These are phyloP conservation scores for Chaetoceros tenuissimus DNA, from an alignment of 108 stramenopile genomes.

Conservation along the genomic window DNA sequence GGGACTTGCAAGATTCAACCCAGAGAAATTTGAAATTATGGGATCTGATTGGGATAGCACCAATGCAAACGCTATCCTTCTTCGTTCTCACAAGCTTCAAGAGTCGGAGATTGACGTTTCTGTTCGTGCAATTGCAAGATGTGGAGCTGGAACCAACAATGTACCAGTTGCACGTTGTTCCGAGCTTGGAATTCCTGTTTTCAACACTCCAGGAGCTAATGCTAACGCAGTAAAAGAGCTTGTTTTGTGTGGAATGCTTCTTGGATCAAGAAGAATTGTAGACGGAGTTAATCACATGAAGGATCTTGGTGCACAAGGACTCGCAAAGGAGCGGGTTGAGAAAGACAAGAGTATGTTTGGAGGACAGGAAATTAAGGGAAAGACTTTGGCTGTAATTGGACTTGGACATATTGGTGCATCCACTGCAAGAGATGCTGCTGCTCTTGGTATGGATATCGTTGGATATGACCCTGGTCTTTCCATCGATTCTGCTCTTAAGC, in stretches of 20 bases:
- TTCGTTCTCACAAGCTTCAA: constrained; percentile 83
- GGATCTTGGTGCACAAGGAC: constrained; percentile 68
- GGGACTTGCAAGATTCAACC: constrained; percentile 29
- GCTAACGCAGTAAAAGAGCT: constrained; percentile 93
- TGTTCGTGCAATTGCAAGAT: constrained; percentile 85
- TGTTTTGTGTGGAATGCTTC: constrained; percentile 79
- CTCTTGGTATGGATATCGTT: constrained; percentile 71
- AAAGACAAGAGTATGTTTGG: constrained; percentile 93
- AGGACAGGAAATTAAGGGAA: constrained; percentile 85
- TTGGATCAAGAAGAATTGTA: constrained; percentile 69
- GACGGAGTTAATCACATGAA: constrained; percentile 88
- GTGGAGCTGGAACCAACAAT: constrained; percentile 94
- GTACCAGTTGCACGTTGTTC: constrained; percentile 89
- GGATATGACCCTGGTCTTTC: constrained; percentile 76
- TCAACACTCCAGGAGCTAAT: constrained; percentile 96
- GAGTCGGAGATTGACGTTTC: constrained; percentile 77
- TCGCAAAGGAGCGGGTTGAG: constrained; percentile 80
- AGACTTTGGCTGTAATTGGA: constrained; percentile 92
- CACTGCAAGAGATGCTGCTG: constrained; percentile 81
- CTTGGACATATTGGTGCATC: constrained; percentile 90
- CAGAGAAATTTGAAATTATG: constrained; percentile 13
- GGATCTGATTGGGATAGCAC: constrained; percentile 21
- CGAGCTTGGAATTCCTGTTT: constrained; percentile 91
- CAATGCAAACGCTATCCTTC: constrained; percentile 79
- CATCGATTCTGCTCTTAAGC: constrained; percentile 48